A percentile compares a stretch with the other conserved stretches of the same genome.
Conservation (phyloP, 2,329 filamentous ascomycete genomes). For the Zymoseptoria ardabiliae region DNA sequence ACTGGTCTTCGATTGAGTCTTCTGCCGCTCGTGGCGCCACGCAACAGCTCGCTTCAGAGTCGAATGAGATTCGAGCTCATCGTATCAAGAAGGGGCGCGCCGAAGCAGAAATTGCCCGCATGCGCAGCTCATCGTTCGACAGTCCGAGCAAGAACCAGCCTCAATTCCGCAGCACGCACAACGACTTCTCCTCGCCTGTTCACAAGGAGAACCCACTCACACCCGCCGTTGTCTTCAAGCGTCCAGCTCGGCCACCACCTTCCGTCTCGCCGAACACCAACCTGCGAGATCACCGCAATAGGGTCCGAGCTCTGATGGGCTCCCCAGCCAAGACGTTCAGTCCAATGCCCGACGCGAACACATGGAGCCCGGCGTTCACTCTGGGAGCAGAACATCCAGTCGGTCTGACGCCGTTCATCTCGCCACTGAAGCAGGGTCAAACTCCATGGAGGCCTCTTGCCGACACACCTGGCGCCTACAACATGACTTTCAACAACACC, state of each 20-base stretch:
- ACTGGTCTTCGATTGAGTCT: constrained; percentile 92
- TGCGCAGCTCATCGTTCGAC: constrained; percentile 86
- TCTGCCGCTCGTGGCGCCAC: constrained; percentile 65
- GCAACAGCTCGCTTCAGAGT: constrained; percentile 64
- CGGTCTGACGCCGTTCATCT: constrained; percentile 38
- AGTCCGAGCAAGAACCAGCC: constrained; percentile 66
- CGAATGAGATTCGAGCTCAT: constrained; percentile 60
- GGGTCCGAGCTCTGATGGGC: constrained; percentile 71
- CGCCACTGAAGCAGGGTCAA: constrained; percentile 24
- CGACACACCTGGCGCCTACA: constrained; percentile 23
- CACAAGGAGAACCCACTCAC: constrained; percentile 57
- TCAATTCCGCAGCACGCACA: constrained; percentile 41
- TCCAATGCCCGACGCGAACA: constrained; percentile 45
- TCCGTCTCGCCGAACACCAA: constrained; percentile 93
- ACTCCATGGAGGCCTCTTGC: constrained; percentile 30
- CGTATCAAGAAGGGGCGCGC: constrained; percentile 77
- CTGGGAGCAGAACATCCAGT: constrained; percentile 55
- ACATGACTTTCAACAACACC: constrained; percentile 12
- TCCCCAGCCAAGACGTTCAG: constrained; percentile 59
- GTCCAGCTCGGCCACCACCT: constrained; percentile 54
- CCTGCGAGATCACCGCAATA: constrained; percentile 76
- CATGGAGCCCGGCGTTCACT: constrained; percentile 62
- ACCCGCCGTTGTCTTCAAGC: constrained; percentile 74
- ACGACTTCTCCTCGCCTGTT: constrained; percentile 33
- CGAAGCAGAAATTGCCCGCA: constrained; percentile 89